Evolutionary conservation across 2,329 filamentous ascomycete species (phyloP).

Genomic region (Cladosporium sp.): DNA sequence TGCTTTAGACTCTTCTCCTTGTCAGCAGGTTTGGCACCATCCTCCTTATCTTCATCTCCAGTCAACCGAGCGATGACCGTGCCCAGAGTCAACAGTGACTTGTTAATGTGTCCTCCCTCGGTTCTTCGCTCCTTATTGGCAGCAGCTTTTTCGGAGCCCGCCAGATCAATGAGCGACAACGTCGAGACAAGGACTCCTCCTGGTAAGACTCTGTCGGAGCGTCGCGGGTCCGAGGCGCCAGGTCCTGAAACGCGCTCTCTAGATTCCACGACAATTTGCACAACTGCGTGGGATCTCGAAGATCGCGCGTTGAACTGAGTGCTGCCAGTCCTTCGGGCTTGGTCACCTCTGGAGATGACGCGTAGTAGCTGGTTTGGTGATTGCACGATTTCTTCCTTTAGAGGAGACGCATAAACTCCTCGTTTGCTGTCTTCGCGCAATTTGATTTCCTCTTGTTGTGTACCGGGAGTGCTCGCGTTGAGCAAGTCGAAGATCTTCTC

Average conservation of each 20-base stretch:
- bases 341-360: slow-evolving; percentile 91
- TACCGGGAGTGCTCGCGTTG: slow-evolving; percentile 62
- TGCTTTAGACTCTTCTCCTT: slow-evolving; percentile 72
- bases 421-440: slow-evolving; percentile 92
- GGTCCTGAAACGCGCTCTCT: slow-evolving; percentile 65
- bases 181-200: slow-evolving; percentile 95
- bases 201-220: slow-evolving; percentile 59
- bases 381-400: slow-evolving; percentile 98
- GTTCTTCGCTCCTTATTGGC: slow-evolving; percentile 90
- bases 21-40: slow-evolving; percentile 46
- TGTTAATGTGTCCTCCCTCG: slow-evolving; percentile 98
- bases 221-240: slow-evolving; percentile 58
- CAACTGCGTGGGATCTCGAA: slow-evolving; percentile 95
- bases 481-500: slow-evolving; percentile 94
- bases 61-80: slow-evolving; percentile 94
- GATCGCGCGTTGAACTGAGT: slow-evolving; percentile 96
- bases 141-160: slow-evolving; percentile 91
- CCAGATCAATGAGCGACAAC: slow-evolving; percentile 89
- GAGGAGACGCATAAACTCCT: slow-evolving; percentile 89
- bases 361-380: slow-evolving; percentile 91
- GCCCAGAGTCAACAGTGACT: slow-evolving; percentile 88
- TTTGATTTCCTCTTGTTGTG: slow-evolving; percentile 88
- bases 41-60: slow-evolving; percentile 78
- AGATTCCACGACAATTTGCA: slow-evolving; percentile 97
- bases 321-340: slow-evolving; percentile 82